Evolutionary conservation across 495 filamentous ascomycete species (phyloP).

Genomic region (Penicillium cataractarum): DNA sequence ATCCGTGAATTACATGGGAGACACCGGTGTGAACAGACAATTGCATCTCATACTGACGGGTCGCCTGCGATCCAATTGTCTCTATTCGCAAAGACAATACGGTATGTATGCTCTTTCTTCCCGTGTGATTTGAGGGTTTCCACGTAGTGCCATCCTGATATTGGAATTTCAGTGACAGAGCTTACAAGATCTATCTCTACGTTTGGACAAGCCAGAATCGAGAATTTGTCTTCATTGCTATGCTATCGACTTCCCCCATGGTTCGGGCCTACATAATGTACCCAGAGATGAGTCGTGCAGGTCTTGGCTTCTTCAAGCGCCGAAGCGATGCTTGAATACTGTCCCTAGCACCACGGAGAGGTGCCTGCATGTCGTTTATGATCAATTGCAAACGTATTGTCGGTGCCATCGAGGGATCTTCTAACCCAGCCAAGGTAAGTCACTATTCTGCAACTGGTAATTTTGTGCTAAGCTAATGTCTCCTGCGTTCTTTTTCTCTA

Average conservation of each 20-base stretch:
- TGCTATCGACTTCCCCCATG: background rate
- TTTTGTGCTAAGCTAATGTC: background rate
- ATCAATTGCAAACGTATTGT: slow-evolving; percentile 32
- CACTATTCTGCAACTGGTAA: background rate
- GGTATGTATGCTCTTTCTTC: background rate
- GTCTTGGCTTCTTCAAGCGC: slow-evolving; percentile 9
- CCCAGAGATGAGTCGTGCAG: background rate
- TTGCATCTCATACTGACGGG: too few species aligned
- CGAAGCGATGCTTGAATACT: slow-evolving; percentile 13
- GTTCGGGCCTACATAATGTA: background rate
- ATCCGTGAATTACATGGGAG: too few species aligned
- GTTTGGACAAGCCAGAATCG: background rate
- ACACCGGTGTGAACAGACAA: too few species aligned
- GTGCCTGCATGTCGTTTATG: slow-evolving; percentile 15
- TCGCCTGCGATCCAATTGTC: background rate
- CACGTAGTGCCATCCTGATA: background rate
- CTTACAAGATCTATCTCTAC: slow-evolving; percentile 1
- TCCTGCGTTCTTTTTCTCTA: background rate
- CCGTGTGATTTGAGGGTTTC: background rate
- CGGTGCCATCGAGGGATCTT: slow-evolving; percentile 34
- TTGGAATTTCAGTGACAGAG: background rate
- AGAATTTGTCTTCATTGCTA: background rate
- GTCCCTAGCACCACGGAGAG: slow-evolving; percentile 5
- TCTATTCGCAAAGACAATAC: background rate
- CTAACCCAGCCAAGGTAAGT: slow-evolving; percentile 33